Base-by-base conservation (phyloP, 164 flowering plant genomes). In the Aristolochia contorta region DNA sequence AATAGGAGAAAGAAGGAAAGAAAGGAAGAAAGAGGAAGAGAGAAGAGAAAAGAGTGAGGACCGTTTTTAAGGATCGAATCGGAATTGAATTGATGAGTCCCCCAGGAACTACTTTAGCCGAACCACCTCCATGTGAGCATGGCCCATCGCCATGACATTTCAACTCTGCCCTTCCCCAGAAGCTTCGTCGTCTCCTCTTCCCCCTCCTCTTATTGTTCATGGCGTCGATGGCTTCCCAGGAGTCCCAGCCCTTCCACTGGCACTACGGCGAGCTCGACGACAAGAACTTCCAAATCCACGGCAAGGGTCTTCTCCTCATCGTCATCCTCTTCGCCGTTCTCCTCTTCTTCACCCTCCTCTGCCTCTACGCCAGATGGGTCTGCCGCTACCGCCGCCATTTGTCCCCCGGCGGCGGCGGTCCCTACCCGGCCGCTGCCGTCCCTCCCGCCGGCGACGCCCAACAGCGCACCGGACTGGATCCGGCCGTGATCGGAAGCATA, bases 351-450 rank as follows among this genome's bases (percentile, higher is more conserved):
- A 58, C 79, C 13, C 71, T 83, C 53, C 54, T 89, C 66, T 70
- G 75, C 78, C 73, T 87, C 72, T 84, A 81, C 81, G 71, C 77
- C 14, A 65, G 82, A 1, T 83, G 87, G 89, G 59, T 72, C 54
- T 77, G 80, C 56, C 77, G 70, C 19, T 74, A 54, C 65, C 62
- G 71, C 12, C 64, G 43, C 43, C 43, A 6, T 4, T 37, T 37
- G 12, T 43, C 47, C n/a, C 47, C 65, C 65, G 23, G 63, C 58
- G 13, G 16, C 63, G 6, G 30, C 46, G 18, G 3, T 49, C 18
- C 4, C 72, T 49, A 51, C 69, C 8, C 61, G 12, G 22, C 19
- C 21, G 16, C 63, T 8, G 30, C 46, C 19, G 3, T 49, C 18
- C 4, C 72, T 49, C 54, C 69, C 8, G 60, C 65, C 23, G n/a